A percentile compares a stretch with the other conserved stretches of the same genome.
Conservation (phyloP, 2,329 filamentous ascomycete genomes). For the Sclerotinia nivalis region DNA sequence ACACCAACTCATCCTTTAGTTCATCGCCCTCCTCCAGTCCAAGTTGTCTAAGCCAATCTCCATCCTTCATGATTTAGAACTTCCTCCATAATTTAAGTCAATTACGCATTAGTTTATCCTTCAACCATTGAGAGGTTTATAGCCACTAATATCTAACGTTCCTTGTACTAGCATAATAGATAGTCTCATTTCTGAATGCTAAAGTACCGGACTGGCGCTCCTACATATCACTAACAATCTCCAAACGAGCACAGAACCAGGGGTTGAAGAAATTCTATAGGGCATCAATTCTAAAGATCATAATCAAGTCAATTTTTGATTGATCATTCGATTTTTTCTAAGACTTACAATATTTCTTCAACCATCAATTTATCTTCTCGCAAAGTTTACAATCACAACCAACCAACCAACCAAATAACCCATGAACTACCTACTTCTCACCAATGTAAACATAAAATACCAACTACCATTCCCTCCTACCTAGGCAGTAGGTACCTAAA, state of each 20-base stretch:
- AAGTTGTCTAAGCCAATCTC: not conserved
- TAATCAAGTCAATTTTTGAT: not conserved
- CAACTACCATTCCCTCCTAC: not conserved
- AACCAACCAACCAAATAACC: not conserved
- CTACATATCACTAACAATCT: not conserved
- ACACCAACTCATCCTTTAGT: constrained; percentile 8
- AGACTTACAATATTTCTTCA: not conserved
- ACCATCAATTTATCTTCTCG: not conserved
- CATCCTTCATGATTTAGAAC: not conserved
- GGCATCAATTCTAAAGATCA: not conserved
- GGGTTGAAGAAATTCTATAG: not conserved
- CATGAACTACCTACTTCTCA: not conserved
- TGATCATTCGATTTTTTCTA: not conserved
- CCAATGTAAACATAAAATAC: not conserved
- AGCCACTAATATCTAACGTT: not conserved
- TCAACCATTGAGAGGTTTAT: not conserved
- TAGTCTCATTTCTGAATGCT: not conserved
- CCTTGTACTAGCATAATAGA: not conserved
- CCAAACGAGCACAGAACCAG: not conserved
- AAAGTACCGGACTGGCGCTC: too few relatives aligned
- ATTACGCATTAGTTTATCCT: not conserved
- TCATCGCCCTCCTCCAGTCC: not conserved
- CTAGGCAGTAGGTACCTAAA: too few relatives aligned
- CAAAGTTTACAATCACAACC: not conserved
- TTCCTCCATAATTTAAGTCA: not conserved